Evolutionary conservation across 2,329 filamentous ascomycete species (phyloP).

Genomic region (Daldinia sp.): DNA sequence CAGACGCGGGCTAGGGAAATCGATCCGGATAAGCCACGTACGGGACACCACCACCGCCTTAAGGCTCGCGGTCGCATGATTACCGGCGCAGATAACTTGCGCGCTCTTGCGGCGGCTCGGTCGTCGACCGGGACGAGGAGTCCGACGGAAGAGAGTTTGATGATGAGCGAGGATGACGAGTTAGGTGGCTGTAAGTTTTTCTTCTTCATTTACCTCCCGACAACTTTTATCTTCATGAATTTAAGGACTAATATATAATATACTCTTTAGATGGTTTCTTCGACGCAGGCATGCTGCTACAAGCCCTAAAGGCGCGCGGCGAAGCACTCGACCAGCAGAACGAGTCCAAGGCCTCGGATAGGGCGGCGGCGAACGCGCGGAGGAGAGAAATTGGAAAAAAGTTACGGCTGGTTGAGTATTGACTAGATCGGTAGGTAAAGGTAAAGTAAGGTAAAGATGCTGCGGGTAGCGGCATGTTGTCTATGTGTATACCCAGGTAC

Average conservation of each 20-base stretch:
- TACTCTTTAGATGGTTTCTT: slow-evolving; percentile 86
- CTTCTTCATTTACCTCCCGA: slow-evolving; percentile 14
- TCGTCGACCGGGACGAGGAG: slow-evolving; percentile 66
- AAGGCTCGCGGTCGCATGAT: slow-evolving; percentile 83
- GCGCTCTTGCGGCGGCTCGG: slow-evolving; percentile 52
- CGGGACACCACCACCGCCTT: slow-evolving; percentile 58
- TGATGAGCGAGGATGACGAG: slow-evolving; percentile 85
- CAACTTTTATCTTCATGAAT: slow-evolving; percentile 20
- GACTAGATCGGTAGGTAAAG: slow-evolving; percentile 31
- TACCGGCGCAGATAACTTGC: slow-evolving; percentile 63
- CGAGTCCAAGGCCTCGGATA: slow-evolving; percentile 68
- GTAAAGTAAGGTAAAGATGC: not conserved
- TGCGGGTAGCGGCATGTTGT: not conserved
- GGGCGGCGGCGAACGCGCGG: slow-evolving; percentile 68
- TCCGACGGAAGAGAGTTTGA: slow-evolving; percentile 75
- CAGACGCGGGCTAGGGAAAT: slow-evolving; percentile 67
- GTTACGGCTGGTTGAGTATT: slow-evolving; percentile 77
- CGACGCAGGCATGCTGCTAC: slow-evolving; percentile 92
- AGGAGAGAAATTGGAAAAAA: slow-evolving; percentile 81
- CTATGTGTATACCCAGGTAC: not conserved
- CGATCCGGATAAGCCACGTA: slow-evolving; percentile 54
- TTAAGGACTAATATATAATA: slow-evolving; percentile 29
- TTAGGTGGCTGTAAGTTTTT: slow-evolving; percentile 87
- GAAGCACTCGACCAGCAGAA: slow-evolving; percentile 63
- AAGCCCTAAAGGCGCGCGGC: slow-evolving; percentile 82